Percentiles rank a stretch among this genome's conserved stretches.
These are phyloP conservation scores for Jackrogersella multiformis DNA, from an alignment of 495 filamentous ascomycete genomes.

Conservation along the genomic window DNA sequence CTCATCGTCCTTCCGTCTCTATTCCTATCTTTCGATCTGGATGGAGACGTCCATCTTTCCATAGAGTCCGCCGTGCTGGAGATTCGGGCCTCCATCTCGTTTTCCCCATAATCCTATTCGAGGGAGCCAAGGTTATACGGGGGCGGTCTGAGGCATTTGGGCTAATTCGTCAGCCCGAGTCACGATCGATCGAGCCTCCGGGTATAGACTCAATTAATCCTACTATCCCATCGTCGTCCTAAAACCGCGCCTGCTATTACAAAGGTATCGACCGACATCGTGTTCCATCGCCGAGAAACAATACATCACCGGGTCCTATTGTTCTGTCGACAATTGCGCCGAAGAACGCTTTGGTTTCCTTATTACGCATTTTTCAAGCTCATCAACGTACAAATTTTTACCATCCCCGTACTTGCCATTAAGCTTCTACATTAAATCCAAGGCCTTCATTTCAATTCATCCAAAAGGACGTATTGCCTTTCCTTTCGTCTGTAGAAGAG, in stretches of 20 bases:
- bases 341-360: slow-evolving; percentile 32
- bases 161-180: slow-evolving; percentile 42
- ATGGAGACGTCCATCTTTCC: slow-evolving; percentile 42
- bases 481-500: slow-evolving; percentile 34
- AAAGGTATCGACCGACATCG: slow-evolving; percentile 27
- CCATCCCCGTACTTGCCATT: slow-evolving; percentile 32
- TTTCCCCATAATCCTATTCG: slow-evolving; percentile 10
- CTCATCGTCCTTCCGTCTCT: slow-evolving; percentile 31
- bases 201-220: slow-evolving; percentile 33
- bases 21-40: slow-evolving; percentile 41
- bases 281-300: slow-evolving; percentile 15
- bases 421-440: slow-evolving; percentile 41
- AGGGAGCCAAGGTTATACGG: slow-evolving; percentile 8
- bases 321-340: slow-evolving; percentile 30
- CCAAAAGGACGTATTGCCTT: slow-evolving; percentile 31
- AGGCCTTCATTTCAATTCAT: slow-evolving; percentile 41
- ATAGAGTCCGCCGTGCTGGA: slow-evolving; percentile 51
- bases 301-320: slow-evolving; percentile 17
- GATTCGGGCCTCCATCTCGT: slow-evolving; percentile 49
- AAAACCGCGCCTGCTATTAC: slow-evolving; percentile 13
- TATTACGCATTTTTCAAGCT: slow-evolving; percentile 45
- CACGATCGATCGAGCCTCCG: slow-evolving; percentile 40
- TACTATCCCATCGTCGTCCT: slow-evolving; percentile 26
- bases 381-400: slow-evolving; percentile 26
- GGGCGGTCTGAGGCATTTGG: slow-evolving; percentile 48